phyloP scores from a whole-genome alignment of 2,329 filamentous ascomycete genomes.

The Exophiala aquamarina region DNA sequence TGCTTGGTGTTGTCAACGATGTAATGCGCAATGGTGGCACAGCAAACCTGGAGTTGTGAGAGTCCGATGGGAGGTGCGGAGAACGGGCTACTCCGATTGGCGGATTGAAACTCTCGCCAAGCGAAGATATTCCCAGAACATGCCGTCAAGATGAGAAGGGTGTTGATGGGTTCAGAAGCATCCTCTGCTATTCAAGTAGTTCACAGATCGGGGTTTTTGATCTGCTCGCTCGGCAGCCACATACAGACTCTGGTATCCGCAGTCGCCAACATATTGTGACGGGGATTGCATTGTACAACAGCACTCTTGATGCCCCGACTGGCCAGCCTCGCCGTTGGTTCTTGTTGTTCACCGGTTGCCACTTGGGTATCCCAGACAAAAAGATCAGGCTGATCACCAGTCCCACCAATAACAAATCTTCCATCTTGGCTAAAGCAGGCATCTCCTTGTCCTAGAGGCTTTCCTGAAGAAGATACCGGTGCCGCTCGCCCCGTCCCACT shows the following conservation, averaged over 20 bases:
- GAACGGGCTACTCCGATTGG: conserved; percentile 16
- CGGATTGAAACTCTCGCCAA: conserved; percentile 7
- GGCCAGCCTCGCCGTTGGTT: conserved; percentile 40
- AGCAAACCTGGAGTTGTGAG: no score
- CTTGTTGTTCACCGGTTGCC: conserved; percentile 55
- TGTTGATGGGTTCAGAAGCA: no score
- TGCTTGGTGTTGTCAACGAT: no score
- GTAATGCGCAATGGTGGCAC: no score
- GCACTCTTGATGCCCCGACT: conserved; percentile 60
- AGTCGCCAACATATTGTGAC: conserved; percentile 87
- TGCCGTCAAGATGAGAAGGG: no score
- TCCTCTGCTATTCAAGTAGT: background rate
- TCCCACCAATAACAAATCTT: conserved; percentile 82
- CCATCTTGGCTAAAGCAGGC: conserved; percentile 89
- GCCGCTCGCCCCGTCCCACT: conserved; percentile 50
- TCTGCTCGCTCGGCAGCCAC: conserved; percentile 60
- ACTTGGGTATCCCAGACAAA: conserved; percentile 79
- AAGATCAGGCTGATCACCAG: conserved; percentile 65
- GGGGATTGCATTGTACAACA: conserved; percentile 82
- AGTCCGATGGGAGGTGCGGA: conserved; percentile 13
- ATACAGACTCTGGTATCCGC: conserved; percentile 82
- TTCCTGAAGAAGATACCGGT: conserved; percentile 53
- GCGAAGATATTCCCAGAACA: background rate
- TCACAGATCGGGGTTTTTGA: conserved; percentile 26
- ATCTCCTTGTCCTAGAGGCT: conserved; percentile 64